A percentile compares a stretch with the other conserved stretches of the same genome.
phyloP scores from a whole-genome alignment of 805 yeast species.

The Schwanniomyces vanrijiae region DNA sequence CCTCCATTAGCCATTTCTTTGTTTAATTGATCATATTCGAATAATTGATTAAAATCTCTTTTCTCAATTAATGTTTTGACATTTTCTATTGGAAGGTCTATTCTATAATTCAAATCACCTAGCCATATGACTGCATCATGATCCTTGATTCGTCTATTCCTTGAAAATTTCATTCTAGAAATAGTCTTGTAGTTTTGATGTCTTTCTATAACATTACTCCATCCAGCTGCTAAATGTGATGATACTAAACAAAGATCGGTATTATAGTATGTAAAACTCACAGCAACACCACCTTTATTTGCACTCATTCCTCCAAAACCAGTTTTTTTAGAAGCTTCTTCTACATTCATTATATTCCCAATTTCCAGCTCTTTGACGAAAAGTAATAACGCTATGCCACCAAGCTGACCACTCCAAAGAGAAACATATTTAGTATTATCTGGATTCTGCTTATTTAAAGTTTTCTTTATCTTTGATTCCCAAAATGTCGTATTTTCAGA shows the following conservation, averaged over 20 bases:
- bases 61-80: conserved; percentile 57
- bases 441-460: conserved; percentile 37
- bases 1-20: conserved; percentile 67
- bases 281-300: conserved; percentile 77
- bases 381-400: conserved; percentile 75
- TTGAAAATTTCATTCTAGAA: conserved; percentile 62
- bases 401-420: conserved; percentile 77
- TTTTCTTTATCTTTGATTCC: conserved; percentile 61
- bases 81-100: conserved; percentile 68
- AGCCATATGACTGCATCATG: conserved; percentile 91
- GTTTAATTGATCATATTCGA: conserved; percentile 76
- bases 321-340: conserved; percentile 79
- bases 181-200: conserved; percentile 85
- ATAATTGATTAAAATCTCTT: conserved; percentile 49
- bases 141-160: conserved; percentile 49
- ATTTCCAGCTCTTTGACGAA: conserved; percentile 59
- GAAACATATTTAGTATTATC: conserved; percentile 49
- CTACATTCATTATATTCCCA: conserved; percentile 57
- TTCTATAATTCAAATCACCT: conserved; percentile 91
- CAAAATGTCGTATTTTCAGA: conserved; percentile 57
- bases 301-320: conserved; percentile 92
- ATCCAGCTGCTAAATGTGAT: conserved; percentile 93
- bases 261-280: conserved; percentile 63
- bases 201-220: conserved; percentile 75
- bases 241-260: conserved; percentile 77